Conservation (phyloP, 495 filamentous ascomycete genomes). For the Cryomyces minteri region DNA sequence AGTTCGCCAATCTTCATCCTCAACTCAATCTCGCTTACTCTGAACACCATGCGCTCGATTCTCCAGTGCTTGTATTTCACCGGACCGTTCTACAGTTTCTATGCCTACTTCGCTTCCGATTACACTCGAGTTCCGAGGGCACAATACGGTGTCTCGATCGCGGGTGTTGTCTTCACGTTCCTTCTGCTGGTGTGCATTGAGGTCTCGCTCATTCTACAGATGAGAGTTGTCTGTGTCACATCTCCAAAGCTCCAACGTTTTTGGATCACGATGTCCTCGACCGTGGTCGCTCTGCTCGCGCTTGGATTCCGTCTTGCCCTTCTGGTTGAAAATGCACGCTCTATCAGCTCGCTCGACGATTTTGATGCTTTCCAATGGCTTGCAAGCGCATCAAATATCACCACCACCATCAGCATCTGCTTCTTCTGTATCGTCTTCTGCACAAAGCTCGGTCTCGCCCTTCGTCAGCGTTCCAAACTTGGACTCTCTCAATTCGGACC, state of each 20-base stretch:
- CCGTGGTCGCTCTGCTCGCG: constrained; percentile 31
- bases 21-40: constrained; percentile 38
- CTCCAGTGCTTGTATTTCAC: constrained; percentile 40
- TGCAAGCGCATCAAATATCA: constrained; percentile 30
- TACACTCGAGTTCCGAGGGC: constrained; percentile 27
- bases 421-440: constrained; percentile 63
- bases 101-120: constrained; percentile 39
- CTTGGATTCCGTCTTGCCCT: constrained; percentile 41
- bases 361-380: constrained; percentile 13
- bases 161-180: constrained; percentile 32
- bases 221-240: constrained; percentile 39
- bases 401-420: constrained; percentile 46
- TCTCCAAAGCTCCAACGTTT: constrained; percentile 22
- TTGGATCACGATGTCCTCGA: constrained; percentile 29
- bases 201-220: constrained; percentile 53
- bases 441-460: constrained; percentile 44
- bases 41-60: constrained; percentile 42
- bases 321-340: constrained; percentile 30
- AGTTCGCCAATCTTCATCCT: constrained; percentile 39
- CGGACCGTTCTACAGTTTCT: constrained; percentile 35
- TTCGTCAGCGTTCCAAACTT: constrained; percentile 34
- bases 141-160: constrained; percentile 32
- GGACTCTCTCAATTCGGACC: constrained; percentile 42
- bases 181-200: constrained; percentile 43
- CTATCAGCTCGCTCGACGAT: constrained; percentile 9